A percentile compares a stretch with the other conserved stretches of the same genome.
These are phyloP conservation scores for Diversispora eburnea DNA, from an alignment of 192 early-diverging fungal genomes.

Conservation along the genomic window DNA sequence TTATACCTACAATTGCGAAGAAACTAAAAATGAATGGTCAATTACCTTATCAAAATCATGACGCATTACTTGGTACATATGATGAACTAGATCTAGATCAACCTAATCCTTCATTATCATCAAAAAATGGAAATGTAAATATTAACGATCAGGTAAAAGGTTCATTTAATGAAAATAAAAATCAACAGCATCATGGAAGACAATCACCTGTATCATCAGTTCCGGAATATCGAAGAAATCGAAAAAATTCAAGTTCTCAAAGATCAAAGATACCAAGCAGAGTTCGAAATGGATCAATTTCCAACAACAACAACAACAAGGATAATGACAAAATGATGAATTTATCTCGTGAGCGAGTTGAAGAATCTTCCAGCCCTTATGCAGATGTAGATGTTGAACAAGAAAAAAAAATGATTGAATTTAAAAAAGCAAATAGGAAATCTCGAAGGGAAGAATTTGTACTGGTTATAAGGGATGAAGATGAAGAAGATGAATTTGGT, in stretches of 20 bases:
- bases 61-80: conserved; percentile 1
- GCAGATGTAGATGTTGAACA: neutral
- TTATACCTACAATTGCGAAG: conserved; percentile 27
- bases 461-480: neutral
- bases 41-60: conserved; percentile 9
- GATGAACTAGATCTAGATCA: neutral
- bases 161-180: conserved; percentile 6
- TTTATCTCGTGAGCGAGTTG: neutral
- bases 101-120: neutral
- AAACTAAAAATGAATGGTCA: conserved; percentile 21
- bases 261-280: neutral
- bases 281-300: no score
- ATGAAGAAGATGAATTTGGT: conserved; percentile 6
- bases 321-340: no score
- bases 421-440: neutral
- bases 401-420: neutral
- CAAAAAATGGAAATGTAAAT: conserved; percentile 16
- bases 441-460: conserved; percentile 21
- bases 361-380: neutral
- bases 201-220: neutral
- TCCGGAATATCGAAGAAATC: neutral
- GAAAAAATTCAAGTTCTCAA: neutral
- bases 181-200: neutral
- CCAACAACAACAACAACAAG: no score
- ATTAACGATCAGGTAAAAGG: conserved; percentile 21